Base-by-base conservation (phyloP, 768 basidiomycete genomes). In the Termitomyces heimii region DNA sequence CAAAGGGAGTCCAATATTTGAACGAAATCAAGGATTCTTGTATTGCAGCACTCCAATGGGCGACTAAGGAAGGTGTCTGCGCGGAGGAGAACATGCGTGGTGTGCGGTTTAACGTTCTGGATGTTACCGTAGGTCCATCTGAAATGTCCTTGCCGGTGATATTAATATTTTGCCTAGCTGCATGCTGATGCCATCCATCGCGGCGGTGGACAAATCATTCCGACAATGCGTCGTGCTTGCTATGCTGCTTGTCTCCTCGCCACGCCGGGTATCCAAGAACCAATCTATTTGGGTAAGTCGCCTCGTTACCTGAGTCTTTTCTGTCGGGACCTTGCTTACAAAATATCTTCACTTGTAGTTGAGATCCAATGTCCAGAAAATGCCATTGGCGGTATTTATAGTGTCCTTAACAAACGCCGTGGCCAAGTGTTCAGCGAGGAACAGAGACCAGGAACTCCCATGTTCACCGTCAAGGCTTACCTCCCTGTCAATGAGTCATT, bases 21-120 rank as follows among this genome's bases (percentile, higher is more conserved):
- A 96, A 94, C 72, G 97, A 99, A 84, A 99, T 99, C 82, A 98
- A 99, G 82, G 97, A 99, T 74, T 98, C 97, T 63, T 97, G 94
- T 72, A 84, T 99, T 72, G 96, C 97, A 65, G 95, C 94, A 47
- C 92, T 98, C 88, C 97, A 98, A 76, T 98, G 95, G 97, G 97
- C 97, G 45, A 92, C 93, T 57, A 98, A 97, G 82, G 96, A 98
- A 75, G 94, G 94, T 82, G 95, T 92, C 65, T 85, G 89, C 67
- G 87, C 87, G 54, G 97, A 98, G 70, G 97, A 99, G 82, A 93
- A 89, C 74, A 96, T 99, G 95, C 94, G 97, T 78, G 95, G 95
- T 78, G 82, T 96, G 67, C 92, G 97, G 61, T 79, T 94, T 79
- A 98, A 99, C 79, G 80, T 98, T 58, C 79, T 96, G 62, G 94